phyloP scores from a whole-genome alignment of 345 rosid species.

The Geranium brycei region DNA sequence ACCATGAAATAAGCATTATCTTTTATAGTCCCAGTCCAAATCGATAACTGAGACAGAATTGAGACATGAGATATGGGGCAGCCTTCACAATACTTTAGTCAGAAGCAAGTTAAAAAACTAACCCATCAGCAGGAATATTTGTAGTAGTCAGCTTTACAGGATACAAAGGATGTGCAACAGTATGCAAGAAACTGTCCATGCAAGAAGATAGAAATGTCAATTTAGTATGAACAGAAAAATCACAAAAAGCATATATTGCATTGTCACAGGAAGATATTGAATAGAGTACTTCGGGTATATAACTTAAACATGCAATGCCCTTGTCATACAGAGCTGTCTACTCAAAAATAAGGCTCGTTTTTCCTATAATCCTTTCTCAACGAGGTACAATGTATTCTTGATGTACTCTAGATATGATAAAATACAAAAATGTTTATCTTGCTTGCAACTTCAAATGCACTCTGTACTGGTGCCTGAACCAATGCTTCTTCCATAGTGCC shows the following conservation, averaged over 20 bases:
- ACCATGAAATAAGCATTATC: neutral
- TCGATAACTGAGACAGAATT: neutral
- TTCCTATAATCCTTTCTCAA: no score
- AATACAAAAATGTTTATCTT: no score
- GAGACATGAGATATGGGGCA: neutral
- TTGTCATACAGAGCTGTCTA: no score
- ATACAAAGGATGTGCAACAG: slow-evolving; percentile 48
- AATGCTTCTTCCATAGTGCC: no score
- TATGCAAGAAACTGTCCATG: slow-evolving; percentile 51
- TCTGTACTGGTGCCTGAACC: no score
- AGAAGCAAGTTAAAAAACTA: slow-evolving; percentile 14
- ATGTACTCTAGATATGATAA: no score
- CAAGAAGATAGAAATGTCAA: neutral
- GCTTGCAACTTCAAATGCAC: no score
- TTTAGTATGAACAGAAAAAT: neutral
- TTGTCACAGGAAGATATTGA: no score
- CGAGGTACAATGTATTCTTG: no score
- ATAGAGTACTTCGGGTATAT: neutral
- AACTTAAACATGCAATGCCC: neutral
- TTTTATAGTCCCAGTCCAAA: neutral
- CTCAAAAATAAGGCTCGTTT: no score
- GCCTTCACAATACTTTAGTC: neutral
- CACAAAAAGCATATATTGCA: no score
- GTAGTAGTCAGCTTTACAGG: slow-evolving; percentile 53
- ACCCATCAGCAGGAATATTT: slow-evolving; percentile 67